Percentiles rank a stretch among this genome's conserved stretches.
phyloP scores from a whole-genome alignment of 2,329 filamentous ascomycete species.

The Ophiocordyceps australis region DNA sequence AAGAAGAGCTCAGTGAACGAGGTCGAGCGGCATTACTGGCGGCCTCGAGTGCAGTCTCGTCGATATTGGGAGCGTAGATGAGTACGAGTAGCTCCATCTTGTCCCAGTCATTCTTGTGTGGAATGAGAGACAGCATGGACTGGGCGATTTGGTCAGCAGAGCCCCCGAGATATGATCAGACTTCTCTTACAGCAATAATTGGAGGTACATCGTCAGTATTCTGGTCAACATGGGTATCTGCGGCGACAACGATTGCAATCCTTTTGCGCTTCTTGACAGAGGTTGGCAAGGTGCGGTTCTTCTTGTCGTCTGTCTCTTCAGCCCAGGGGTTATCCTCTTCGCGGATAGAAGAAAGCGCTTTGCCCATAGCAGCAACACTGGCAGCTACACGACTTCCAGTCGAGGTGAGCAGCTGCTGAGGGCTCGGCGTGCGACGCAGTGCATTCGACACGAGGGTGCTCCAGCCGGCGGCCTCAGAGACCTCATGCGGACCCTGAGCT shows the following conservation, averaged over 20 bases:
- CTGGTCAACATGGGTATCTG: constrained; percentile 43
- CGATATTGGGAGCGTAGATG: constrained; percentile 71
- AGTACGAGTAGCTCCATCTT: constrained; percentile 68
- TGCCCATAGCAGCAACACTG: constrained; percentile 67
- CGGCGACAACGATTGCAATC: constrained; percentile 78
- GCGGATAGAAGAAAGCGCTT: constrained; percentile 63
- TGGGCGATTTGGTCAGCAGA: constrained; percentile 14
- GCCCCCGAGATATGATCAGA: too few species aligned
- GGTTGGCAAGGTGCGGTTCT: constrained; percentile 19
- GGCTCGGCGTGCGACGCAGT: constrained; percentile 65
- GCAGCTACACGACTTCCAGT: constrained; percentile 69
- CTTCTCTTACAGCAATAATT: constrained; percentile 62
- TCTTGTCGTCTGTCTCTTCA: constrained; percentile 64
- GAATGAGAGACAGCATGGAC: constrained; percentile 81
- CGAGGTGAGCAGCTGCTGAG: constrained; percentile 73
- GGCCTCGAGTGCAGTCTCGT: constrained; percentile 40
- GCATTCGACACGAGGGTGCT: constrained; percentile 66
- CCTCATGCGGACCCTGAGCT: constrained; percentile 9
- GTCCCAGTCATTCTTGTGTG: constrained; percentile 54
- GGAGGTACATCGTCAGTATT: constrained; percentile 43
- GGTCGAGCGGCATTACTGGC: constrained; percentile 34
- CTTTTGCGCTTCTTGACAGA: constrained; percentile 44
- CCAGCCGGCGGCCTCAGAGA: constrained; percentile 36
- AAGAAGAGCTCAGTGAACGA: constrained; percentile 60
- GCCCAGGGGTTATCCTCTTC: constrained; percentile 87